Conservation (phyloP, 2,329 filamentous ascomycete genomes). For the Aspergillus felis region DNA sequence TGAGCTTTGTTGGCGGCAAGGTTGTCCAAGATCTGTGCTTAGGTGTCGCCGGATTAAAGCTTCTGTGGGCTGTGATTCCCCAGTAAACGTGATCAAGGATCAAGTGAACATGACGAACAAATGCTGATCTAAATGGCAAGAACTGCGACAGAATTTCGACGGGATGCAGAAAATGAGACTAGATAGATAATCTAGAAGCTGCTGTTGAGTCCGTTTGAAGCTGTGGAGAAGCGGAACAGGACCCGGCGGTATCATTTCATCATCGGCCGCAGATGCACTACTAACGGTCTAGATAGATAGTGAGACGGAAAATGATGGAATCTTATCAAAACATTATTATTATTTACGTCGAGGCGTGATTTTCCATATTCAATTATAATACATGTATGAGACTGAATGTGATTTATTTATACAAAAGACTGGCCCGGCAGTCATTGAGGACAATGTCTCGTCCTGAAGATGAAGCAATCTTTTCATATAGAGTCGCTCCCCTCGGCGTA, state of each 20-base stretch:
- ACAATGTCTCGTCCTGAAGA: background rate
- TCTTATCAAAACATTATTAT: too few relatives aligned
- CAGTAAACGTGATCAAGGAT: too few relatives aligned
- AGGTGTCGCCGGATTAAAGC: too few relatives aligned
- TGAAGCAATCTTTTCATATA: slow-evolving; percentile 1
- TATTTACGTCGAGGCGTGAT: background rate
- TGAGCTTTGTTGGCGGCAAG: background rate
- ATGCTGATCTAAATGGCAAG: background rate
- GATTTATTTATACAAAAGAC: too few relatives aligned
- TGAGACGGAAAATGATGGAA: background rate
- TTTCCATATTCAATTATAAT: background rate
- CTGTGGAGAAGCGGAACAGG: background rate
- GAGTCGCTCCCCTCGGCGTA: slow-evolving; percentile 33
- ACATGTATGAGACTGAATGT: background rate
- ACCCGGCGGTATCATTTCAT: background rate
- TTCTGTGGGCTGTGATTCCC: too few relatives aligned
- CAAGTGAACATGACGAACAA: too few relatives aligned
- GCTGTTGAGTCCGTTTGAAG: background rate
- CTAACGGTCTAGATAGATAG: background rate
- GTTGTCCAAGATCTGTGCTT: too few relatives aligned
- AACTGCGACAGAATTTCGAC: background rate
- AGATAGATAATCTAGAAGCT: background rate
- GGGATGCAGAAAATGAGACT: background rate
- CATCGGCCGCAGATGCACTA: background rate
- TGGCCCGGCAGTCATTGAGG: background rate